phyloP scores from a whole-genome alignment of 768 basidiomycete genomes.

The Pleurotus pulmonarius region DNA sequence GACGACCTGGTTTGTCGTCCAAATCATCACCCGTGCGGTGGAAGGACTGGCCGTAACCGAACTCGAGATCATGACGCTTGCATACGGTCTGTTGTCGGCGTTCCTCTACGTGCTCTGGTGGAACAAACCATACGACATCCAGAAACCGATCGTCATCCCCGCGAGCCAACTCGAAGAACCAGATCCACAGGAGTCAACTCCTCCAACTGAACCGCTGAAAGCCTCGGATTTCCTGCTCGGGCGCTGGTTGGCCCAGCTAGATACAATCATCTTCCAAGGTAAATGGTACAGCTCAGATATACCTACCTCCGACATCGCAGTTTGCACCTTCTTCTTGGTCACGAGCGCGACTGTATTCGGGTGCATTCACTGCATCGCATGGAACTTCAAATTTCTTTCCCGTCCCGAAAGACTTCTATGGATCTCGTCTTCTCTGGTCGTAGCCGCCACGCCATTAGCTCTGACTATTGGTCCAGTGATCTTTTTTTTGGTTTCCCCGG shows the following conservation, averaged over 20 bases:
- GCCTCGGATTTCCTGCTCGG: background rate
- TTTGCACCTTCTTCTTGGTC: background rate
- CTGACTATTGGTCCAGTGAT: background rate
- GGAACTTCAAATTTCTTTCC: conserved; percentile 22
- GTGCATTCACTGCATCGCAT: conserved; percentile 21
- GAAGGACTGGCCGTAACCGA: conserved; percentile 25
- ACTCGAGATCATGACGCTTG: conserved; percentile 32
- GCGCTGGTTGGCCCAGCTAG: background rate
- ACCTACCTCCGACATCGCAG: background rate
- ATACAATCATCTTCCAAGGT: background rate
- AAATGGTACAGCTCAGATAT: background rate
- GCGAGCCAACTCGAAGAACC: background rate
- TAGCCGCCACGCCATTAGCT: conserved; percentile 10
- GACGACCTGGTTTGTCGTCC: conserved; percentile 29
- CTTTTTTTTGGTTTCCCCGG: too few species aligned
- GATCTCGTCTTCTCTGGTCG: conserved; percentile 15
- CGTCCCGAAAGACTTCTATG: conserved; percentile 17
- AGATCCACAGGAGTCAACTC: background rate
- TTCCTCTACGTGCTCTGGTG: conserved; percentile 31
- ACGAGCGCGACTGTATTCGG: conserved; percentile 17
- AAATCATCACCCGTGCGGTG: conserved; percentile 21
- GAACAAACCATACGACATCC: conserved; percentile 34
- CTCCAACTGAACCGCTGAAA: background rate
- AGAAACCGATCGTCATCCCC: conserved; percentile 14
- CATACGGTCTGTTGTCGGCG: conserved; percentile 25